Conservation (phyloP, 305 asterid genomes). For the Plantago coronopus region DNA sequence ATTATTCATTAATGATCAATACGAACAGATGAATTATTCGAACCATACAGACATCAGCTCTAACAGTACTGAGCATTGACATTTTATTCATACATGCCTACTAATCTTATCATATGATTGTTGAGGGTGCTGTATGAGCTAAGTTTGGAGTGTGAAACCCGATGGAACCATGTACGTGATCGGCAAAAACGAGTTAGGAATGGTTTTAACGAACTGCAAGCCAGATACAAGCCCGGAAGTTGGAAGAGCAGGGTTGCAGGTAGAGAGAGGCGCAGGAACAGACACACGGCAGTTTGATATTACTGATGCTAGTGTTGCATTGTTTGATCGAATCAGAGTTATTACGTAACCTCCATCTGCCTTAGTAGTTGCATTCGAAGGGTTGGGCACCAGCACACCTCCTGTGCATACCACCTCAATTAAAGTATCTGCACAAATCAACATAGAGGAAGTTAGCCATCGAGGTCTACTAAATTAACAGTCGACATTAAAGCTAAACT, state of each 20-base stretch:
- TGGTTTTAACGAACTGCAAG: constrained; percentile 13
- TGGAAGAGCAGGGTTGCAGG: constrained; percentile 24
- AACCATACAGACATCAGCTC: not conserved
- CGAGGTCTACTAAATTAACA: no score
- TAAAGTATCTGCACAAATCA: constrained; percentile 20
- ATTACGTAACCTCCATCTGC: constrained; percentile 22
- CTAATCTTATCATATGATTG: not conserved
- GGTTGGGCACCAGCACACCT: not conserved
- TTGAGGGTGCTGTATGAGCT: not conserved
- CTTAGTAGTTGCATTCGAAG: constrained; percentile 15
- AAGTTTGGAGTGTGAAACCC: constrained; percentile 8
- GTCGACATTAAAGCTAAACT: not conserved
- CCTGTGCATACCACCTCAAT: constrained; percentile 26
- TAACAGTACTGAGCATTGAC: not conserved
- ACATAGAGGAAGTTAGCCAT: not conserved
- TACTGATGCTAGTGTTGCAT: constrained; percentile 9
- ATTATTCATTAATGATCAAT: no score
- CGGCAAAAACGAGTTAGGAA: not conserved
- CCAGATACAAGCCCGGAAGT: constrained; percentile 25
- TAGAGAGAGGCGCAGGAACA: constrained; percentile 28
- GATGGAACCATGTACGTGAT: constrained; percentile 18
- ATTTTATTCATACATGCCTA: not conserved
- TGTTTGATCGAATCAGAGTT: constrained; percentile 10
- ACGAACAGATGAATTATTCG: no score
- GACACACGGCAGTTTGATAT: constrained; percentile 23